Percentiles rank a stretch among this genome's conserved stretches.
These are phyloP conservation scores for Melaleuca alternifolia DNA, from an alignment of 345 rosid genomes.

Conservation along the genomic window DNA sequence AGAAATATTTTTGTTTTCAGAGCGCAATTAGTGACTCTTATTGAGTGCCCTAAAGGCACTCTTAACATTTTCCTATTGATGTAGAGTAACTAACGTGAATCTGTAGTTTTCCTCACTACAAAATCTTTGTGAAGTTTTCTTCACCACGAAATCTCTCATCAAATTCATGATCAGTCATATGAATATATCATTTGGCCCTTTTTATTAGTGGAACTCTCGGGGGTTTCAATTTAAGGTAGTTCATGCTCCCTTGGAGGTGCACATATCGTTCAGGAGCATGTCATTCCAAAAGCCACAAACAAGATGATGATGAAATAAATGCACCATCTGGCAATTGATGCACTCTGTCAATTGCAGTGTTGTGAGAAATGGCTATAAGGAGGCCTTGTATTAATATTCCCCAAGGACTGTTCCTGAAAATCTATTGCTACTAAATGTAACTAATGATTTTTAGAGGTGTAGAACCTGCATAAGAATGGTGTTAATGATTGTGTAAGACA, in stretches of 20 bases:
- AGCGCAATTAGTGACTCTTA: not conserved
- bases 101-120: not conserved
- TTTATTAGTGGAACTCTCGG: not conserved
- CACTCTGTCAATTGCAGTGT: not conserved
- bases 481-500: not conserved
- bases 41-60: not conserved
- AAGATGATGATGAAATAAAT: not conserved
- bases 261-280: not conserved
- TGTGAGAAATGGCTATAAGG: not conserved
- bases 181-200: not conserved
- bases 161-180: not conserved
- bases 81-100: not conserved
- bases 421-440: not conserved
- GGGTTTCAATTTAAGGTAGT: not conserved
- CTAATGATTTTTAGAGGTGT: not conserved
- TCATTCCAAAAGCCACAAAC: not conserved
- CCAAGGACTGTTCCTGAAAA: not conserved
- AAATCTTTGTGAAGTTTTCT: not conserved
- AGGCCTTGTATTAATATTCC: not conserved
- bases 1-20: not conserved
- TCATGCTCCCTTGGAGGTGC: not conserved
- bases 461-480: not conserved
- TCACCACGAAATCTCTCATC: not conserved
- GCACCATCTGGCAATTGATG: not conserved
- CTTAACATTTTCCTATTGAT: not conserved